Evolutionary conservation across 495 filamentous ascomycete species (phyloP), one percentile per base, ranked within the genome.

Genomic region (Astrocystis sublimbata): DNA sequence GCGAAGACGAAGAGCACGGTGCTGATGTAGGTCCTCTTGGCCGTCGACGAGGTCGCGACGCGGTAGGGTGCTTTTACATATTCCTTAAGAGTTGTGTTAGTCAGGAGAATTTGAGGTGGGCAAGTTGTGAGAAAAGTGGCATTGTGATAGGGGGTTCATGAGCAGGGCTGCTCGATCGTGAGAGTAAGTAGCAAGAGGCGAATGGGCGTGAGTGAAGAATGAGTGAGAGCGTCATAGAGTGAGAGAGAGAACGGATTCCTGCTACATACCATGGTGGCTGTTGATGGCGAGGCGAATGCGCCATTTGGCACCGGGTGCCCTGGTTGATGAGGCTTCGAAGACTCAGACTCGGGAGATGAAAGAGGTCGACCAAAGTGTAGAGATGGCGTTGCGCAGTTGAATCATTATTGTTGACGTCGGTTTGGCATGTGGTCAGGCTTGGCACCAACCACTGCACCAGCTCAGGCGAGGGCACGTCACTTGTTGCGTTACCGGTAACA

Each of bases 21-120:
- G 67, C 84, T 85, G 45, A 96, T 71, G 68, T 96, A 93, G 21
- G 88, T 84, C 66, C 85, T 85, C 55, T 84, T 81, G 8, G 89
- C 88, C 38, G 84, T 75, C 67, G 85, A 87, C 36, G 89, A 93
- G 41, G 85, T 77, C 41, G 85, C 76, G 66, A 81, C 75, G 62
- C 73, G 79, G 61, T 85, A 65, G 5, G 85, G 83, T 43, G 66
- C 63, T 19, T 65, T 68, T 51, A 68, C 43, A 35, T 70, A 70
- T 59, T 72, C 49, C 68, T 61, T n/a, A n/a, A n/a, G n/a, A n/a
- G n/a, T n/a, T n/a, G n/a, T n/a, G n/a, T n/a, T n/a, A n/a, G n/a
- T n/a, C n/a, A n/a, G n/a, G n/a, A n/a, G n/a, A n/a, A n/a, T n/a
- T n/a, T n/a, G n/a, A n/a, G n/a, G n/a, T n/a, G n/a, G n/a, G n/a